Evolutionary conservation across 768 basidiomycete species (phyloP).

Genomic region (Kwoniella mangroviensis): DNA sequence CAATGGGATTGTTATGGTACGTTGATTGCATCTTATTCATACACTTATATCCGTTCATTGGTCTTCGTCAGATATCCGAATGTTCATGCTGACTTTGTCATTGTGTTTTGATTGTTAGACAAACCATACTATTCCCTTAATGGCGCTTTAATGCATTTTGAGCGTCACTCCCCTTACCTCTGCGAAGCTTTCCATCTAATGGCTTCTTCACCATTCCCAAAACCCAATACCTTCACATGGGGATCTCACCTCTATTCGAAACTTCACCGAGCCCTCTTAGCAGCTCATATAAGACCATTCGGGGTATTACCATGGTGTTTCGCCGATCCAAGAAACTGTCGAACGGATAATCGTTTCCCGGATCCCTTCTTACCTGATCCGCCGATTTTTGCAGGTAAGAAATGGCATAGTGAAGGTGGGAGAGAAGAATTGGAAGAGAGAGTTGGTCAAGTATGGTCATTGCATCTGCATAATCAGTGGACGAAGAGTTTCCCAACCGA

Average conservation of each 20-base stretch:
- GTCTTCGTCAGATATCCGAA: too few relatives aligned
- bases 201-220: constrained; percentile 72
- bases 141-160: constrained; percentile 94
- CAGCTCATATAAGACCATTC: constrained; percentile 76
- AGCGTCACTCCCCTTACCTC: constrained; percentile 86
- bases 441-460: constrained; percentile 69
- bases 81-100: too few relatives aligned
- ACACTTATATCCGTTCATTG: too few relatives aligned
- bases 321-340: constrained; percentile 85
- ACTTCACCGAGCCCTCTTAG: constrained; percentile 82
- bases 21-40: constrained; percentile 8
- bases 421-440: constrained; percentile 64
- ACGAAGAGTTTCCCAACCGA: constrained; percentile 77
- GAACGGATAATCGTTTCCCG: constrained; percentile 89
- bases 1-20: constrained; percentile 99
- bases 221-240: constrained; percentile 86
- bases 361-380: constrained; percentile 76
- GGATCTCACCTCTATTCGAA: constrained; percentile 88
- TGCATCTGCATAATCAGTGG: constrained; percentile 98
- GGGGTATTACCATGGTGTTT: constrained; percentile 95
- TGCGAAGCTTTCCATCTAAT: constrained; percentile 96
- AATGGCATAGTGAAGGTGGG: constrained; percentile 60
- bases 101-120: constrained; percentile 60
- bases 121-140: constrained; percentile 79
- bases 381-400: constrained; percentile 69